These are phyloP conservation scores for Aquanectria penicillioides DNA, from an alignment of 2,329 filamentous ascomycete genomes.

Conservation along the genomic window DNA sequence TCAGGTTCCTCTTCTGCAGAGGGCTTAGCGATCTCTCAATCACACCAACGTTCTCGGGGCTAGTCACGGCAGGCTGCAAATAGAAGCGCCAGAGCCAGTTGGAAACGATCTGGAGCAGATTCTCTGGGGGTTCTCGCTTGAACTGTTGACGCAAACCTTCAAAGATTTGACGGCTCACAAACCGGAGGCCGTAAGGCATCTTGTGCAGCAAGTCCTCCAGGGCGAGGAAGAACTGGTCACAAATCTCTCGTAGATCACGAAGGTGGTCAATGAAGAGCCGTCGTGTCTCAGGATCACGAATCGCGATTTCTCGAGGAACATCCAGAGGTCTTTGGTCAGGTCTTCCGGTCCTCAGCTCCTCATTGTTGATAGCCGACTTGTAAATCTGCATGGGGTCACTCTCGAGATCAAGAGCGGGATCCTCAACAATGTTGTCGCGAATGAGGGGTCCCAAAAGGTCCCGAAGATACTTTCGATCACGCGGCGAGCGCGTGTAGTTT, in stretches of 20 bases:
- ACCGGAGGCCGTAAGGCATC: constrained; percentile 94
- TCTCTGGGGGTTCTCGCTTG: constrained; percentile 78
- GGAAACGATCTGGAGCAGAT: constrained; percentile 83
- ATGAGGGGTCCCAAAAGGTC: constrained; percentile 87
- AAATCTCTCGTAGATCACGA: constrained; percentile 92
- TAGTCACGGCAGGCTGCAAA: constrained; percentile 86
- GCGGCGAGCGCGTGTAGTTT: constrained; percentile 90
- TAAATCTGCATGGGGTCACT: constrained; percentile 99
- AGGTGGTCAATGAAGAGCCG: constrained; percentile 94
- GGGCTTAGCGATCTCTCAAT: constrained; percentile 90
- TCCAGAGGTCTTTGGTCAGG: constrained; percentile 84
- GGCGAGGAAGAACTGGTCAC: constrained; percentile 85
- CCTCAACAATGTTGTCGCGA: constrained; percentile 91
- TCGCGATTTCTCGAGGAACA: constrained; percentile 91
- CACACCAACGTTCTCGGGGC: constrained; percentile 92
- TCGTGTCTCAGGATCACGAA: constrained; percentile 92
- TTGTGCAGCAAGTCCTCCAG: constrained; percentile 85
- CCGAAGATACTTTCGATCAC: constrained; percentile 91
- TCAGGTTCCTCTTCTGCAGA: constrained; percentile 90
- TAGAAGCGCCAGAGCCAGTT: constrained; percentile 97
- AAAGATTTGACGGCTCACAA: constrained; percentile 86
- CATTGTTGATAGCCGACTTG: constrained; percentile 93
- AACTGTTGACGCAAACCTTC: constrained; percentile 81
- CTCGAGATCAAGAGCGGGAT: constrained; percentile 89
- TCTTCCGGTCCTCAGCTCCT: constrained; percentile 90